These are phyloP conservation scores for Mortierella polycephala DNA, from an alignment of 371 early-diverging fungal genomes.

Conservation along the genomic window DNA sequence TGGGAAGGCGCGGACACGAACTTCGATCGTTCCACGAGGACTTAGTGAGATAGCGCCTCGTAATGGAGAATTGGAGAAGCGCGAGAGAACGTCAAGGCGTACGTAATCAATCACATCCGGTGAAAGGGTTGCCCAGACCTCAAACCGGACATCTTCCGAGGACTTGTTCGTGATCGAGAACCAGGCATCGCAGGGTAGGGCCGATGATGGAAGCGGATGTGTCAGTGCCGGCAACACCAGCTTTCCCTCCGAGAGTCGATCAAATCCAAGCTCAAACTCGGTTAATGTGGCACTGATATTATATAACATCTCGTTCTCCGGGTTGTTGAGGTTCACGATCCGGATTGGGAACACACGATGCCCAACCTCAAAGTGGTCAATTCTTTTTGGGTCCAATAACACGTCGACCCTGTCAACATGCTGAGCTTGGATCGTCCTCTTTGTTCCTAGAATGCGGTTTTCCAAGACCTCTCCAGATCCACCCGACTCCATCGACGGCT, in stretches of 20 bases:
- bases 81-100: conserved; percentile 78
- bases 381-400: conserved; percentile 66
- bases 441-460: conserved; percentile 12
- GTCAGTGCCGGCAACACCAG: conserved; percentile 78
- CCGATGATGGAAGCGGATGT: conserved; percentile 70
- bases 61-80: conserved; percentile 87
- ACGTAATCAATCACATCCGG: conserved; percentile 72
- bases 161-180: conserved; percentile 82
- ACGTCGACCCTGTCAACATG: conserved; percentile 58
- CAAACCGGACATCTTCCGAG: conserved; percentile 83
- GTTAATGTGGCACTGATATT: conserved; percentile 73
- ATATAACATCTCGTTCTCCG: conserved; percentile 65
- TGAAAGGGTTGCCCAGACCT: conserved; percentile 72
- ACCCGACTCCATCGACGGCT: conserved; percentile 30
- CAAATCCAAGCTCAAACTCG: conserved; percentile 80
- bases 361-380: conserved; percentile 67
- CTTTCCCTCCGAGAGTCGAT: conserved; percentile 73
- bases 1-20: conserved; percentile 78
- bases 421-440: conserved; percentile 53
- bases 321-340: conserved; percentile 76
- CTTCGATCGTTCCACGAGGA: conserved; percentile 78
- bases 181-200: conserved; percentile 83
- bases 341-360: conserved; percentile 60
- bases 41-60: conserved; percentile 76
- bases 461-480: conserved; percentile 28